phyloP scores from a whole-genome alignment of 768 basidiomycete genomes.

The Lanmaoa pseudosensibilis region DNA sequence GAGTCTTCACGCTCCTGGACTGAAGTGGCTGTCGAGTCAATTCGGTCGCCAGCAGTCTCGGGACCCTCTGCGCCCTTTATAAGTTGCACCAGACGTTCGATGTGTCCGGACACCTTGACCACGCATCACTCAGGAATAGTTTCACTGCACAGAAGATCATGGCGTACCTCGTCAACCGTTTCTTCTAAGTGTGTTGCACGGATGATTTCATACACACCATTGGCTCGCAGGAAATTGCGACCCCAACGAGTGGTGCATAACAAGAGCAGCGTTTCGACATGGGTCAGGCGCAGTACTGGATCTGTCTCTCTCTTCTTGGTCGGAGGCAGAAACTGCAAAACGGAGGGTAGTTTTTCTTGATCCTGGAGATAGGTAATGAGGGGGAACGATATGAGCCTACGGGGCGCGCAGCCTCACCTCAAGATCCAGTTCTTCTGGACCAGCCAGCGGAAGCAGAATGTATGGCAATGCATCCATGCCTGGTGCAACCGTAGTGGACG shows the following conservation, averaged over 20 bases:
- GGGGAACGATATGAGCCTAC: background rate
- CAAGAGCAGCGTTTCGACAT: slow-evolving; percentile 87
- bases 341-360: slow-evolving; percentile 80
- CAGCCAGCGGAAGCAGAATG: slow-evolving; percentile 87
- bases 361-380: slow-evolving; percentile 50
- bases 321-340: slow-evolving; percentile 84
- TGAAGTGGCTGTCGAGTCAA: slow-evolving; percentile 22
- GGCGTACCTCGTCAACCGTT: slow-evolving; percentile 68
- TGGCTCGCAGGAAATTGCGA: slow-evolving; percentile 71
- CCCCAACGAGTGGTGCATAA: slow-evolving; percentile 90
- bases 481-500: slow-evolving; percentile 57
- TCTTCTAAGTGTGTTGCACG: slow-evolving; percentile 77
- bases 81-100: slow-evolving; percentile 86
- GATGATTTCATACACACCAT: slow-evolving; percentile 88
- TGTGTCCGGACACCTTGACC: slow-evolving; percentile 75
- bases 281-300: slow-evolving; percentile 69
- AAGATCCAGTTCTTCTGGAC: slow-evolving; percentile 92
- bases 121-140: background rate
- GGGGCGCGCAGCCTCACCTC: slow-evolving; percentile 52
- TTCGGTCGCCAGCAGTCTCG: slow-evolving; percentile 42
- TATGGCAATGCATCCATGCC: slow-evolving; percentile 85
- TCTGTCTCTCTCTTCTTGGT: slow-evolving; percentile 86
- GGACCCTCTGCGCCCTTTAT: slow-evolving; percentile 74
- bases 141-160: background rate
- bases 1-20: slow-evolving; percentile 28